phyloP scores from a whole-genome alignment of 345 rosid genomes.

The Corchorus capsularis region DNA sequence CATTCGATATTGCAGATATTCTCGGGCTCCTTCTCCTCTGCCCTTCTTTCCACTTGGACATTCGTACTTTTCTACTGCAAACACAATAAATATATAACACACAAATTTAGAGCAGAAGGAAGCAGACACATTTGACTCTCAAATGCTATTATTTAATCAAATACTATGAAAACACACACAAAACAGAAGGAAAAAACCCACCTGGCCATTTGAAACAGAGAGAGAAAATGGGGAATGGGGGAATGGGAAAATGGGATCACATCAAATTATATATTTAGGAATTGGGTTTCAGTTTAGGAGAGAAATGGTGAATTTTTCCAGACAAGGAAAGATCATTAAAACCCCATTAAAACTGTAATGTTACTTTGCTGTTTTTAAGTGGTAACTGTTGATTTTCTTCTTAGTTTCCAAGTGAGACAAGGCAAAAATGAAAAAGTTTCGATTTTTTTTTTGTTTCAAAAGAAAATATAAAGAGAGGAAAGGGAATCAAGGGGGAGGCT shows the following conservation, averaged over 20 bases:
- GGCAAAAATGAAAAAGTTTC: neutral
- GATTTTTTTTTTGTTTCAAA: neutral
- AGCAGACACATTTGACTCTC: neutral
- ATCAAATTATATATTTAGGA: slow-evolving; percentile 14
- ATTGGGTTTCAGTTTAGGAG: slow-evolving; percentile 17
- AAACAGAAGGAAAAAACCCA: slow-evolving; percentile 20
- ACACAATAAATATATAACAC: neutral
- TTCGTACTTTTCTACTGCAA: slow-evolving; percentile 34
- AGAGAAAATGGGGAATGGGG: neutral
- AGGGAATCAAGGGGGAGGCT: neutral
- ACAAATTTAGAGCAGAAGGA: neutral
- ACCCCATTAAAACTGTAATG: neutral
- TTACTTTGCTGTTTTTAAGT: slow-evolving; percentile 16
- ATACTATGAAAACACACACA: neutral
- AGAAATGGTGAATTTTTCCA: slow-evolving; percentile 18
- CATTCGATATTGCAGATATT: slow-evolving; percentile 41
- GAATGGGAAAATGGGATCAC: neutral
- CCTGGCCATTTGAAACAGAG: slow-evolving; percentile 28
- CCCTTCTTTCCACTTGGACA: slow-evolving; percentile 49
- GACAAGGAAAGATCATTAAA: slow-evolving; percentile 25
- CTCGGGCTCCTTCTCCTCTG: slow-evolving; percentile 53
- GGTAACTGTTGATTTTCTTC: neutral
- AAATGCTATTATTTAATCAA: neutral
- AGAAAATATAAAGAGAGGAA: neutral
- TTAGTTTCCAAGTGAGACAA: neutral